These are phyloP conservation scores for Brachypodium distachyon DNA, from an alignment of 202 grass and related monocot species.

Conservation along the genomic window DNA sequence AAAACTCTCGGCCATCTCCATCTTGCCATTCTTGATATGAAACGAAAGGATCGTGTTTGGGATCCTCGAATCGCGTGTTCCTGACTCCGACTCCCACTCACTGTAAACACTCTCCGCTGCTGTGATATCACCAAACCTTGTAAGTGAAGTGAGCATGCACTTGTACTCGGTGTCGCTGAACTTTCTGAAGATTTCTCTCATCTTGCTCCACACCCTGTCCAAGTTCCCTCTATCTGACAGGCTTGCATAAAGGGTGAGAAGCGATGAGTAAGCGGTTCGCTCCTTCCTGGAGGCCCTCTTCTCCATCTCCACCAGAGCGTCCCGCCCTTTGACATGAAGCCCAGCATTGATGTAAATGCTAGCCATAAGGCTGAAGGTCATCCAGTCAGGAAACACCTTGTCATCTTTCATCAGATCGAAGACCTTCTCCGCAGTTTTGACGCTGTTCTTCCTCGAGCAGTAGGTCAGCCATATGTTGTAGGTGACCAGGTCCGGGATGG, in stretches of 20 bases:
- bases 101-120: conserved; percentile 39
- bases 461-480: conserved; percentile 71
- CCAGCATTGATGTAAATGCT: conserved; percentile 63
- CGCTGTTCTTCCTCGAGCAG: conserved; percentile 53
- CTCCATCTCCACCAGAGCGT: conserved; percentile 65
- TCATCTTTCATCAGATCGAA: conserved; percentile 47
- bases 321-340: conserved; percentile 36
- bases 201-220: conserved; percentile 59
- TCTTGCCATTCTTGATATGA: conserved; percentile 62
- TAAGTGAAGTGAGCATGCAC: conserved; percentile 71
- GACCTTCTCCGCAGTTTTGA: conserved; percentile 43
- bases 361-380: conserved; percentile 66
- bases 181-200: conserved; percentile 54
- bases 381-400: conserved; percentile 52
- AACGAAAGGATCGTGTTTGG: conserved; percentile 58
- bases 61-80: conserved; percentile 58
- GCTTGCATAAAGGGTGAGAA: conserved; percentile 61
- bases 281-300: conserved; percentile 53
- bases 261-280: conserved; percentile 44
- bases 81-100: conserved; percentile 50
- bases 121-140: conserved; percentile 48
- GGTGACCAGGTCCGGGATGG: conserved; percentile 52
- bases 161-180: conserved; percentile 68
- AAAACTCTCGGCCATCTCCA: conserved; percentile 48
- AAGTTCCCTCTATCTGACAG: conserved; percentile 61